phyloP scores from a whole-genome alignment of 257 asterid species.

The Gentiana straminea region DNA sequence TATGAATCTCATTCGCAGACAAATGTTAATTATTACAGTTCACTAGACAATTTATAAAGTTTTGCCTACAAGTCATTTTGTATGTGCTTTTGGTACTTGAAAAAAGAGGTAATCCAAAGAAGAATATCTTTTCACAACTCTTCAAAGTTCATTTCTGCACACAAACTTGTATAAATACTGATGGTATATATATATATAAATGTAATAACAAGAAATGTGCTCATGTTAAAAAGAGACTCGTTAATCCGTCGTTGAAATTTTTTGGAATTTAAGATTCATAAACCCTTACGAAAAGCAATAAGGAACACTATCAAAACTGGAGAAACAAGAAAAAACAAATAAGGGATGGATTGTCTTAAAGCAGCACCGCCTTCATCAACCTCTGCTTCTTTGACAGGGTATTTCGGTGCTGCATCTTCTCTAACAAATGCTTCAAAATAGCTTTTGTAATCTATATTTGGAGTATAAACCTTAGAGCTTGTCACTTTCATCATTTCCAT shows the following conservation, averaged over 20 bases:
- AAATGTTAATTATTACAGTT: conserved; percentile 1
- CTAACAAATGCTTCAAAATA: conserved; percentile 72
- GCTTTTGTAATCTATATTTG: conserved; percentile 42
- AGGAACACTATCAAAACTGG: conserved; percentile 55
- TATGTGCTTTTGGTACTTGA: conserved; percentile 8
- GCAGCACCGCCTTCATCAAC: conserved; percentile 30
- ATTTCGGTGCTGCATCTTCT: conserved; percentile 24
- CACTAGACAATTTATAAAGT: conserved; percentile 1
- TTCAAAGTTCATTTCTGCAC: too few species aligned
- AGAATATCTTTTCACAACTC: too few species aligned
- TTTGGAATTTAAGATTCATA: not conserved
- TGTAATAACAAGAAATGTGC: too few species aligned
- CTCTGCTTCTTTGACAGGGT: conserved; percentile 29
- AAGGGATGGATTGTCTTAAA: conserved; percentile 42
- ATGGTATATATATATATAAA: too few species aligned
- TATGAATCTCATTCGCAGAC: conserved; percentile 15
- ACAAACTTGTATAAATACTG: too few species aligned
- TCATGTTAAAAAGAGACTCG: too few species aligned
- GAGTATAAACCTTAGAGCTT: conserved; percentile 20
- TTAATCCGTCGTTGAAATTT: too few species aligned
- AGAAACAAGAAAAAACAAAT: conserved; percentile 48
- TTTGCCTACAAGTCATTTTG: not conserved
- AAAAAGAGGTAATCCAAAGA: too few species aligned
- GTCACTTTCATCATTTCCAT: conserved; percentile 85
- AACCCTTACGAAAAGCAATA: conserved; percentile 25